A percentile compares a stretch with the other conserved stretches of the same genome.
These are phyloP conservation scores for Paramyrothecium roridum DNA, from an alignment of 2,329 filamentous ascomycete genomes.

Conservation along the genomic window DNA sequence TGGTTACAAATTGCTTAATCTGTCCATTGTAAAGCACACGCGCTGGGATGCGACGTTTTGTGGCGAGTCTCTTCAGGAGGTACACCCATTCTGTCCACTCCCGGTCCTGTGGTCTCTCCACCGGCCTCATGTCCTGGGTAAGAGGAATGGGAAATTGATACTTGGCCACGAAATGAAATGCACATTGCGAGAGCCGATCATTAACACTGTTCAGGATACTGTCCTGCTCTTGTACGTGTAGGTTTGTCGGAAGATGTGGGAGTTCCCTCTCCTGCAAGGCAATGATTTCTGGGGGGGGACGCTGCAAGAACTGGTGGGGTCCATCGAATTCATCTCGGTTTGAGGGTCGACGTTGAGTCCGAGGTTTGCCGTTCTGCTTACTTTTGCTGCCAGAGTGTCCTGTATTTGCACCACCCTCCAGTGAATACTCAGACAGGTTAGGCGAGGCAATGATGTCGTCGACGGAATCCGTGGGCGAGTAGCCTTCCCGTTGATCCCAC, in stretches of 20 bases:
- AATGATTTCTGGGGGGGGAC: constrained; percentile 67
- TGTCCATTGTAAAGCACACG: constrained; percentile 83
- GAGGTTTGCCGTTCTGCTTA: constrained; percentile 44
- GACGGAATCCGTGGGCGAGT: constrained; percentile 55
- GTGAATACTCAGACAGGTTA: constrained; percentile 57
- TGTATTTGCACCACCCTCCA: constrained; percentile 46
- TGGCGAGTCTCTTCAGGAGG: constrained; percentile 79
- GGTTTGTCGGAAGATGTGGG: constrained; percentile 77
- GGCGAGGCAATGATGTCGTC: constrained; percentile 58
- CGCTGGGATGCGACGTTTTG: constrained; percentile 80
- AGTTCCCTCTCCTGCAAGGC: constrained; percentile 77
- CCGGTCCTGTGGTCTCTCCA: constrained; percentile 70
- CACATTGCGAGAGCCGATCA: constrained; percentile 79
- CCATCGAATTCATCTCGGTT: constrained; percentile 90
- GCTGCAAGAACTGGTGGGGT: constrained; percentile 76
- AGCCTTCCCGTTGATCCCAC: constrained; percentile 48
- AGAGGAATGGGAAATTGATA: constrained; percentile 88
- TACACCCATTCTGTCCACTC: constrained; percentile 95
- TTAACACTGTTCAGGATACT: constrained; percentile 77
- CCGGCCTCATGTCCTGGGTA: constrained; percentile 75
- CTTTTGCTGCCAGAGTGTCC: constrained; percentile 36
- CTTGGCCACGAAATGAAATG: constrained; percentile 86
- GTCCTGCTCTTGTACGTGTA: constrained; percentile 82
- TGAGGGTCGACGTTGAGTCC: constrained; percentile 65
- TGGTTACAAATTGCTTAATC: constrained; percentile 87